Conservation (phyloP, 192 early-diverging fungal species). For the Radiomyces spectabilis region DNA sequence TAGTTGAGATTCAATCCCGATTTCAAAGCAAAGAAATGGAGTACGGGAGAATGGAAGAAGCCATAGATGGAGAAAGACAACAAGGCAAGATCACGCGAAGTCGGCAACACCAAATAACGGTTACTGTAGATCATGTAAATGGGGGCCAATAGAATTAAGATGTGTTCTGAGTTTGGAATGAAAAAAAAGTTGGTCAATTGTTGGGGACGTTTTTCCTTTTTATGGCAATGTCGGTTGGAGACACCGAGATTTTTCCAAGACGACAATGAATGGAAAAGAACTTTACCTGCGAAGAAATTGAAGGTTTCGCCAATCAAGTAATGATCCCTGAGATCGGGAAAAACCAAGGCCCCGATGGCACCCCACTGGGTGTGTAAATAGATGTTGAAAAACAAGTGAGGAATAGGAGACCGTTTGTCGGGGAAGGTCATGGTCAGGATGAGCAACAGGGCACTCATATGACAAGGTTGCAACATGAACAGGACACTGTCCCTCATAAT, state of each 20-base stretch:
- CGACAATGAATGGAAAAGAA: background rate
- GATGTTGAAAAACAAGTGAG: constrained; percentile 41
- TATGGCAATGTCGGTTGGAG: background rate
- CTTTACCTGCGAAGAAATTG: constrained; percentile 45
- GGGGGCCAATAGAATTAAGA: constrained; percentile 34
- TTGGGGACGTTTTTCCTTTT: background rate
- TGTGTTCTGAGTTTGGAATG: constrained; percentile 30
- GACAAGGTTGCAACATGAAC: constrained; percentile 50
- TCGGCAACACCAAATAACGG: constrained; percentile 43
- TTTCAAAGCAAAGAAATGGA: constrained; percentile 34
- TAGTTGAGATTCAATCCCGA: constrained; percentile 44
- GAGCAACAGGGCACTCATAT: constrained; percentile 41
- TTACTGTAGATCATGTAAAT: constrained; percentile 45
- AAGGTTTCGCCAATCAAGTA: constrained; percentile 36
- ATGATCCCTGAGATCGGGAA: constrained; percentile 45
- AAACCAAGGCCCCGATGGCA: constrained; percentile 36
- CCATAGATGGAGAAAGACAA: constrained; percentile 43
- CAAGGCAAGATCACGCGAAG: constrained; percentile 33
- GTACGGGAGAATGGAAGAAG: constrained; percentile 42
- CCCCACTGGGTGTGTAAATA: constrained; percentile 55
- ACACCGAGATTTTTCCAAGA: too few relatives aligned
- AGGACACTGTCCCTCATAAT: constrained; percentile 27
- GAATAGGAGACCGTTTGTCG: constrained; percentile 25
- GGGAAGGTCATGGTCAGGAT: constrained; percentile 33
- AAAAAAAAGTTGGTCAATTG: constrained; percentile 1